phyloP scores from a whole-genome alignment of 805 yeast species.

The Lachancea mirantina region DNA sequence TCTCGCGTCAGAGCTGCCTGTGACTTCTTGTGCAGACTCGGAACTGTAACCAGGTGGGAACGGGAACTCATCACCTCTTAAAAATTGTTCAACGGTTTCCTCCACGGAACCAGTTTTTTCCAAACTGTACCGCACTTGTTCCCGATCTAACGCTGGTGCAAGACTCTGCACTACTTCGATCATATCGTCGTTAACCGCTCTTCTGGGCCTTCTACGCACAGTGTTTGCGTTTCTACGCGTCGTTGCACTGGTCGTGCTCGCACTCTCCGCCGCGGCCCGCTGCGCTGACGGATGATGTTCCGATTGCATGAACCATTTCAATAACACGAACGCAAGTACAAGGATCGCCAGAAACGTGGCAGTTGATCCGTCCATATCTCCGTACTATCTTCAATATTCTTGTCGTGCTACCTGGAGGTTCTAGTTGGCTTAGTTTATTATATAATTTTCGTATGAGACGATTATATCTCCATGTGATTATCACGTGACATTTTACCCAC shows the following conservation, averaged over 20 bases:
- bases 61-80: slow-evolving; percentile 56
- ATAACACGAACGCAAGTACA: slow-evolving; percentile 47
- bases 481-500: too few relatives aligned
- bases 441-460: too few relatives aligned
- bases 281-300: slow-evolving; percentile 40
- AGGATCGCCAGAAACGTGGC: slow-evolving; percentile 42
- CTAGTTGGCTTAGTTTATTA: too few relatives aligned
- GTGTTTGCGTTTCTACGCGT: slow-evolving; percentile 9
- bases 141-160: slow-evolving; percentile 64
- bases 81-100: slow-evolving; percentile 63
- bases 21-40: slow-evolving; percentile 2
- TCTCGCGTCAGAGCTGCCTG: slow-evolving; percentile 2
- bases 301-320: slow-evolving; percentile 60
- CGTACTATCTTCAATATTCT: too few relatives aligned
- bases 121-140: slow-evolving; percentile 68
- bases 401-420: too few relatives aligned
- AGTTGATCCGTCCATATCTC: slow-evolving; percentile 57
- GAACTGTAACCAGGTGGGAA: slow-evolving; percentile 39
- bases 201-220: slow-evolving; percentile 24
- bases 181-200: slow-evolving; percentile 63
- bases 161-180: slow-evolving; percentile 76
- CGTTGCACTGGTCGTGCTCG: slow-evolving; percentile 2
- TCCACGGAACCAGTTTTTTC: slow-evolving; percentile 76
- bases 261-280: slow-evolving; percentile 6
- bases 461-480: too few relatives aligned